Base-by-base conservation (phyloP, 1,284 basidiomycete species). In the Cystobasidiaceae sp. region DNA sequence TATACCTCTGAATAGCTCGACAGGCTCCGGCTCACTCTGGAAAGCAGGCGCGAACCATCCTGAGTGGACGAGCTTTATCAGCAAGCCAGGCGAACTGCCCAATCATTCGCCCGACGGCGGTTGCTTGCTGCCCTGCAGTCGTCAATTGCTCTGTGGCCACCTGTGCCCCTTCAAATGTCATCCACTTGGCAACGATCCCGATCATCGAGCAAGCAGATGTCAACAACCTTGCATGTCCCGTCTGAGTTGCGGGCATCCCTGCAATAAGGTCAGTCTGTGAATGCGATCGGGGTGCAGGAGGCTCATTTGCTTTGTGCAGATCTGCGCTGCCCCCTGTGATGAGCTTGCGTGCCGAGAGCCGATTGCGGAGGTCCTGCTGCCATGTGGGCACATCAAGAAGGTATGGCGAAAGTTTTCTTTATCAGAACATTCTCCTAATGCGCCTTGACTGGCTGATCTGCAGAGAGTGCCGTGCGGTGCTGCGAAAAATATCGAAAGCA, bases 121-220 rank as follows among this genome's bases (percentile, higher is more conserved):
- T 1, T 89, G 87, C 74, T 76, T 85, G 45, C 75, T 74, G 34
- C 77, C 80, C 15, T 88, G 87, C 67, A 80, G 81, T 28, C 75
- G 76, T n/a, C 76, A 80, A 32, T 76, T 87, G n/a, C 72, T 76
- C n/a, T 89, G 87, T 71, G 87, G 87, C 1, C 87, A 89, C 70
- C 74, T 79, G 3, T 89, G 87, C 72, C 82, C 82, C 0, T 85
- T 80, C 67, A 83, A 84, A 84, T 89, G 87, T 67, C 87, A 89
- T 71, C 80, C 83, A 11, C 11, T n/a, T 11, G 37, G 37, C 0
- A 85, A 86, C 64, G 83, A 85, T 68, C 78, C 79, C 0, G 78
- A 80, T 8, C 86, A 88, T 70, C 56, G 80, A 7, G 70, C 77
- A 0, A 79, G 84, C 0, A 71, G 73, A 17, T 88, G 86, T 69